A percentile compares a stretch with the other conserved stretches of the same genome.
Conservation (phyloP, 805 yeast genomes). For the Dipodascopsis uninucleata region DNA sequence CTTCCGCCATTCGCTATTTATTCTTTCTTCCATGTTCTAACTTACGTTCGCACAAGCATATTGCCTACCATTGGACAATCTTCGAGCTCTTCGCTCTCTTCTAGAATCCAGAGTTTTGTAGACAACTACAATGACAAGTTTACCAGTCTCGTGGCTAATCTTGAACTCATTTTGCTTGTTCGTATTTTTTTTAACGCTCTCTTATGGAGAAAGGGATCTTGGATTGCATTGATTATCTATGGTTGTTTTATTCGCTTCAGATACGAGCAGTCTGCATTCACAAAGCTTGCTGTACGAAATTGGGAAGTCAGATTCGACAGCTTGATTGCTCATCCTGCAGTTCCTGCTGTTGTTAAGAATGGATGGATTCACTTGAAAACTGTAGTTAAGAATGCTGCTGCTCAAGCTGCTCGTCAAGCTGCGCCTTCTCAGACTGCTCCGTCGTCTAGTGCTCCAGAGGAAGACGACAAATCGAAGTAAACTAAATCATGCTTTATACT, state of each 20-base stretch:
- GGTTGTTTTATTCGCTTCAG: slow-evolving; percentile 68
- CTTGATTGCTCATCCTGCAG: slow-evolving; percentile 49
- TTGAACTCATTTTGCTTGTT: slow-evolving; percentile 49
- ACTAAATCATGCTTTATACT: neutral
- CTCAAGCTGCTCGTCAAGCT: no score
- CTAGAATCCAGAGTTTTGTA: slow-evolving; percentile 45
- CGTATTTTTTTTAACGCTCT: slow-evolving; percentile 47
- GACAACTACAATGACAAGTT: slow-evolving; percentile 55
- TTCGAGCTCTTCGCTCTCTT: slow-evolving; percentile 32
- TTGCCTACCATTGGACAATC: slow-evolving; percentile 56
- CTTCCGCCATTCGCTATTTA: slow-evolving; percentile 71
- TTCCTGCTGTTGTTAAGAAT: slow-evolving; percentile 49
- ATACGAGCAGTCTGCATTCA: slow-evolving; percentile 69
- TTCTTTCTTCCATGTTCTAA: slow-evolving; percentile 76
- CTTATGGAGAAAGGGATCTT: slow-evolving; percentile 59
- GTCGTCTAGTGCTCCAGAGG: no score
- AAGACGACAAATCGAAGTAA: slow-evolving; percentile 26
- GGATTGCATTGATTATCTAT: slow-evolving; percentile 49
- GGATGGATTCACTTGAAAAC: slow-evolving; percentile 50
- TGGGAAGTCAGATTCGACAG: slow-evolving; percentile 68
- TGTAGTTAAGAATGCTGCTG: slow-evolving; percentile 11
- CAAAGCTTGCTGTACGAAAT: slow-evolving; percentile 62
- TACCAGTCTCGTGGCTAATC: slow-evolving; percentile 55
- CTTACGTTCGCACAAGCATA: slow-evolving; percentile 60
- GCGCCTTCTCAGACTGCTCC: slow-evolving; percentile 17